Percentiles rank a stretch among this genome's conserved stretches.
phyloP scores from a whole-genome alignment of 2,329 filamentous ascomycete species.

The Fusarium anthophilum region DNA sequence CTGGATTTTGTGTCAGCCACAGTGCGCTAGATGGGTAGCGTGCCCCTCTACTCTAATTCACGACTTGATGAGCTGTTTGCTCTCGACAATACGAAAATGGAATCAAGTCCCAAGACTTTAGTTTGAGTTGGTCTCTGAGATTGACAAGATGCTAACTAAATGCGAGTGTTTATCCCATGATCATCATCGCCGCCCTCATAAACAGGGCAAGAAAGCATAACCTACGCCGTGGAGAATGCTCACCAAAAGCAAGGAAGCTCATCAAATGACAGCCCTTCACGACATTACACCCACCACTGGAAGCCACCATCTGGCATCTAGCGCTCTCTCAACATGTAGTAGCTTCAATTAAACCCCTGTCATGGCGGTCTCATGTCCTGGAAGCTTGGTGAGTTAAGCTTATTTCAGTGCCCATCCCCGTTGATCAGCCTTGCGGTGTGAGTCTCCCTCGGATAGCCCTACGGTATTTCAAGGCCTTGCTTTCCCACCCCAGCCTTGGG shows the following conservation, averaged over 20 bases:
- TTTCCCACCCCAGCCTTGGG: neutral
- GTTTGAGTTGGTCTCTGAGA: neutral
- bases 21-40: neutral
- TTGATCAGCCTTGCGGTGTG: conserved; percentile 5
- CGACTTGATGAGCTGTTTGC: neutral
- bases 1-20: conserved; percentile 11
- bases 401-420: conserved; percentile 9
- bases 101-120: neutral
- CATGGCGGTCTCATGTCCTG: conserved; percentile 13
- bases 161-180: neutral
- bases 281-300: neutral
- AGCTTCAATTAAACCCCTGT: conserved; percentile 5
- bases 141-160: neutral
- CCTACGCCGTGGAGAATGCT: neutral
- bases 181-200: neutral
- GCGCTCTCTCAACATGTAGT: conserved; percentile 5
- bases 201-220: neutral
- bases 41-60: conserved; percentile 28
- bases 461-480: conserved; percentile 17
- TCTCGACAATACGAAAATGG: neutral
- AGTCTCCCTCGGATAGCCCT: conserved; percentile 3
- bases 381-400: conserved; percentile 12
- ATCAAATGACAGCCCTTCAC: neutral
- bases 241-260: neutral
- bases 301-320: neutral